phyloP scores from a whole-genome alignment of 176 grass and related monocot genomes.

The Triticum urartu region DNA sequence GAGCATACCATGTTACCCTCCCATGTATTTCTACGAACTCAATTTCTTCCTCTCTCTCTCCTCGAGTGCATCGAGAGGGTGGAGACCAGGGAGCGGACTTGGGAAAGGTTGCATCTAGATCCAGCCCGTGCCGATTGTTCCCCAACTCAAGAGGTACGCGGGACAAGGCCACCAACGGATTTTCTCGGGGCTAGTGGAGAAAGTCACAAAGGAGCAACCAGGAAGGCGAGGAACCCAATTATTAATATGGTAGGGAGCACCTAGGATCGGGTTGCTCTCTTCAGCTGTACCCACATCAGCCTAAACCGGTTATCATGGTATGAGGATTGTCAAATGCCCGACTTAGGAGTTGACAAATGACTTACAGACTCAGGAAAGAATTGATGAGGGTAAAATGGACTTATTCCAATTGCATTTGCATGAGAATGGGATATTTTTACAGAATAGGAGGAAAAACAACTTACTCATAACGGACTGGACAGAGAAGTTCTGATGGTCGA shows the following conservation, averaged over 20 bases:
- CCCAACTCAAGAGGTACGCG: neutral
- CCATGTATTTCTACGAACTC: neutral
- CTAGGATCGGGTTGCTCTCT: neutral
- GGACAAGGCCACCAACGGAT: neutral
- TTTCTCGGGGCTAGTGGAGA: too few species aligned
- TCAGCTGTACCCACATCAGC: neutral
- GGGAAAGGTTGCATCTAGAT: neutral
- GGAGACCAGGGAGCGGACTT: neutral
- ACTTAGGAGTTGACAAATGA: neutral
- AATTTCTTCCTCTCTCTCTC: too few species aligned
- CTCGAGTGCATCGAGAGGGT: neutral
- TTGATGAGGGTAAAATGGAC: neutral
- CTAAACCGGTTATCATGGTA: neutral
- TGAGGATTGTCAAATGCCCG: neutral
- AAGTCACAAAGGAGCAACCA: too few species aligned
- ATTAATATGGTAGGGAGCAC: neutral
- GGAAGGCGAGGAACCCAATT: too few species aligned
- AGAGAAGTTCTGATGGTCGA: conserved; percentile 91
- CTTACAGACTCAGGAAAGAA: neutral
- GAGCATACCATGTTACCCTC: neutral
- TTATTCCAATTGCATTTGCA: neutral
- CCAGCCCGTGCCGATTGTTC: neutral
- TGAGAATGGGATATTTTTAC: neutral
- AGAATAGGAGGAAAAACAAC: conserved; percentile 1
- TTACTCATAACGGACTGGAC: conserved; percentile 88